Conservation (phyloP, 2,329 filamentous ascomycete genomes). For the Clathrospora elynae region DNA sequence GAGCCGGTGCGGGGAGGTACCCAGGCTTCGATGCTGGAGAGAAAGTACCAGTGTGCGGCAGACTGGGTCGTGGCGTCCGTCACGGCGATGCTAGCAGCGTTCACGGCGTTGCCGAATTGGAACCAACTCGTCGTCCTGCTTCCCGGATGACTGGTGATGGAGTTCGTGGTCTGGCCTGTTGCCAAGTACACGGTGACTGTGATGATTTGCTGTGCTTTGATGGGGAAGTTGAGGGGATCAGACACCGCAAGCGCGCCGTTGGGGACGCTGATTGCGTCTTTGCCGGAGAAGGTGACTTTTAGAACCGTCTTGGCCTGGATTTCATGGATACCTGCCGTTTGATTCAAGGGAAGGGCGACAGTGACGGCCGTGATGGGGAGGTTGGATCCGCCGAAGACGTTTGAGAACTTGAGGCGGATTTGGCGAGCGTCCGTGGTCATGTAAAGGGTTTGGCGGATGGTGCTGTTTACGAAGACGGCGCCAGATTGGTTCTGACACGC, state of each 20-base stretch:
- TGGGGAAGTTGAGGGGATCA: conserved; percentile 63
- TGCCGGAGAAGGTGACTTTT: conserved; percentile 64
- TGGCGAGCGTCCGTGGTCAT: conserved; percentile 62
- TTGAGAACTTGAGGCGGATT: conserved; percentile 67
- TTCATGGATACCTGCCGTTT: conserved; percentile 58
- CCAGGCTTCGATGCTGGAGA: conserved; percentile 63
- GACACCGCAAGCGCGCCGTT: conserved; percentile 64
- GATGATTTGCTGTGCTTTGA: conserved; percentile 59
- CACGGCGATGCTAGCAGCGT: conserved; percentile 54
- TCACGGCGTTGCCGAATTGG: conserved; percentile 62
- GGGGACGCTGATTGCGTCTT: conserved; percentile 57
- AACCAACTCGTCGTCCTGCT: conserved; percentile 67
- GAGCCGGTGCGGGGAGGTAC: conserved; percentile 51
- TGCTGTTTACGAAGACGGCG: conserved; percentile 64
- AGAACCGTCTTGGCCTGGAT: conserved; percentile 61
- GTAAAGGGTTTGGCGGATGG: conserved; percentile 69
- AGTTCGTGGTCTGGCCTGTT: conserved; percentile 60
- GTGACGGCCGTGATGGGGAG: conserved; percentile 65
- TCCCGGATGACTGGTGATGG: conserved; percentile 68
- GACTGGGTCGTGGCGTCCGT: conserved; percentile 44
- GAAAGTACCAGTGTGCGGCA: conserved; percentile 60
- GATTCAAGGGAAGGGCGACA: conserved; percentile 61
- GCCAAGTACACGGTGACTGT: conserved; percentile 64
- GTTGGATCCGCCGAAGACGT: conserved; percentile 66
- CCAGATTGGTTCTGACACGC: conserved; percentile 56